These are phyloP conservation scores for Aspergillus chevalieri DNA, from an alignment of 2,329 filamentous ascomycete genomes.

Conservation along the genomic window DNA sequence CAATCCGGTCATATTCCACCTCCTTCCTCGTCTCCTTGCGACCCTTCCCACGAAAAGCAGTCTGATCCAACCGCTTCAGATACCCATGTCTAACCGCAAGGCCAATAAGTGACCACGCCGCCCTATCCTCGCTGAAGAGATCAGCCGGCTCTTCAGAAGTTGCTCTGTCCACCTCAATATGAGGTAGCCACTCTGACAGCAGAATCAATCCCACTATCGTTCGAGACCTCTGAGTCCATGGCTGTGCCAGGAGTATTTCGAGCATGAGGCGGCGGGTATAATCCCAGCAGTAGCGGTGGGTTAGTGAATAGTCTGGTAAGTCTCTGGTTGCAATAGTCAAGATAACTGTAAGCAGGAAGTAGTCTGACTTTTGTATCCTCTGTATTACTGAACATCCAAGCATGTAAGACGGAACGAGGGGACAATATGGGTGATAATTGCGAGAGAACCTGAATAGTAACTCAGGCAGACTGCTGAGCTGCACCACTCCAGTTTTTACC, in stretches of 20 bases:
- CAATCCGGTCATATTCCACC: conserved; percentile 5
- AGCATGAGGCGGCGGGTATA: conserved; percentile 6
- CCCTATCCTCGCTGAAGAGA: conserved; percentile 11
- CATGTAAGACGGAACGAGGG: conserved; percentile 4
- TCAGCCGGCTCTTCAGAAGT: not conserved
- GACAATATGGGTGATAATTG: conserved; percentile 8
- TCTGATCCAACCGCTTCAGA: conserved; percentile 14
- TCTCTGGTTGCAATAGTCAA: conserved; percentile 12
- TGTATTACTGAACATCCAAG: not conserved
- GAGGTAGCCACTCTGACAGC: conserved; percentile 17
- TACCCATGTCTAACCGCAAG: conserved; percentile 17
- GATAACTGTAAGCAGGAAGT: conserved; percentile 7
- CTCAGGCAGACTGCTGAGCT: not conserved
- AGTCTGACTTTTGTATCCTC: conserved; percentile 1
- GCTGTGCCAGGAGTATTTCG: conserved; percentile 10
- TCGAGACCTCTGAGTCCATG: conserved; percentile 8
- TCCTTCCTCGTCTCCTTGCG: not conserved
- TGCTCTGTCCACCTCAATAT: conserved; percentile 4
- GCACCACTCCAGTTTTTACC: not conserved
- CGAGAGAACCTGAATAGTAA: not conserved
- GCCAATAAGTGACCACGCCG: conserved; percentile 19
- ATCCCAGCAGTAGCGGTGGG: conserved; percentile 6
- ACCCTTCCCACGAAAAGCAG: conserved; percentile 10
- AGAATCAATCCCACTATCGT: conserved; percentile 16
- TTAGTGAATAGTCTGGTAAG: conserved; percentile 1